Conservation (phyloP, 768 basidiomycete genomes). For the Boletus bicolor region DNA sequence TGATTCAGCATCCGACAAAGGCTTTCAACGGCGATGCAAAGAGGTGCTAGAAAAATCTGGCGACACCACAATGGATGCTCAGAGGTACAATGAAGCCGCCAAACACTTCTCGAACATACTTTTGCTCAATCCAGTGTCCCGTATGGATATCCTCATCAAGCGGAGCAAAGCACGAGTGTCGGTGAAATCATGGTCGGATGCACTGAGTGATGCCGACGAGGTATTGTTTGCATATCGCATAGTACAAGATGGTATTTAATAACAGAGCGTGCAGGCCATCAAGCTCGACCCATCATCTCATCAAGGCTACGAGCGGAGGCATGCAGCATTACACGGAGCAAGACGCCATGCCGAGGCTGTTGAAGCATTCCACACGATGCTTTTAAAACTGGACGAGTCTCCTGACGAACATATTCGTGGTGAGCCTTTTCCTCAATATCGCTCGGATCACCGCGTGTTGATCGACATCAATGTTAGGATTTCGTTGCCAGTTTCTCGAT, state of each 20-base stretch:
- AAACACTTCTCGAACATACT: neutral
- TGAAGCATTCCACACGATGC: neutral
- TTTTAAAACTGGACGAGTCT: neutral
- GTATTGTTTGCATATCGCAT: neutral
- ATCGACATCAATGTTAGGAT: neutral
- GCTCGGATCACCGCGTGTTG: neutral
- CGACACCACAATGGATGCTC: neutral
- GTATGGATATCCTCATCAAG: neutral
- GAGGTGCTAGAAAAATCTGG: neutral
- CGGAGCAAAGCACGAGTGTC: neutral
- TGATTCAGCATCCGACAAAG: too few species aligned
- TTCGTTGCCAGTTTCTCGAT: neutral
- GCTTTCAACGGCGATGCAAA: too few species aligned
- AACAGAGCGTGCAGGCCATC: neutral
- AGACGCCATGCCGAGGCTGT: neutral
- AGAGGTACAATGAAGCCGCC: neutral
- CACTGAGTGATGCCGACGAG: slow-evolving; percentile 2
- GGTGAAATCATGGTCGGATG: neutral
- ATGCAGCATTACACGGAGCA: neutral
- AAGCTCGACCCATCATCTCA: neutral
- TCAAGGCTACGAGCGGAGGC: neutral
- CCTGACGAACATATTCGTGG: neutral
- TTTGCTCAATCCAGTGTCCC: neutral
- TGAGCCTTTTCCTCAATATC: neutral
- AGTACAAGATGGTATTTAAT: too few species aligned